Conservation (phyloP, 371 early-diverging fungal species). For the Mucor mucedo region DNA sequence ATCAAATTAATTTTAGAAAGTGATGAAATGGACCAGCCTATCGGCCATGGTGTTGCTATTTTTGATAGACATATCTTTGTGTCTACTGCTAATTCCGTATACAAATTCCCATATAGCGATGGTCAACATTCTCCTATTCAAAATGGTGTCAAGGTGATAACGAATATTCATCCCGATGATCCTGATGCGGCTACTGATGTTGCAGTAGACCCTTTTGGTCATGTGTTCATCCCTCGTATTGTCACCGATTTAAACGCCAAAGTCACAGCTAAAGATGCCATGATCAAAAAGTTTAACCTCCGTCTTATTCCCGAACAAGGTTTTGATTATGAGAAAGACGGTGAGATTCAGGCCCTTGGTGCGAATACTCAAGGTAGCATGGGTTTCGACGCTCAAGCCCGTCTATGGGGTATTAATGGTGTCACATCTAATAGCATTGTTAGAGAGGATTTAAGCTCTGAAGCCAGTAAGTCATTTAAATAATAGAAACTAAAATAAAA, state of each 20-base stretch:
- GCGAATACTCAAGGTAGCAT: constrained; percentile 44
- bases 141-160: constrained; percentile 32
- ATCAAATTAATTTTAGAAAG: constrained; percentile 25
- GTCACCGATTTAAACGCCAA: constrained; percentile 18
- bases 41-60: constrained; percentile 35
- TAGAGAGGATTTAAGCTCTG: constrained; percentile 13
- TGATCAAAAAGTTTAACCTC: constrained; percentile 52
- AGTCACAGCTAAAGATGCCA: constrained; percentile 25
- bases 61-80: constrained; percentile 37
- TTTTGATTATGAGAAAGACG: constrained; percentile 44
- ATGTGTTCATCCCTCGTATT: constrained; percentile 39
- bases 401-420: constrained; percentile 50
- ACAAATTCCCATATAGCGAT: constrained; percentile 46
- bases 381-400: constrained; percentile 51
- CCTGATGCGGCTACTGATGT: constrained; percentile 30
- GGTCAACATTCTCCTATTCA: constrained; percentile 43
- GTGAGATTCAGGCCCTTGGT: constrained; percentile 43
- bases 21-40: constrained; percentile 17
- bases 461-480: constrained; percentile 6
- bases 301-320: constrained; percentile 37
- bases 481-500: neutral
- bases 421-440: constrained; percentile 5
- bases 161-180: constrained; percentile 29
- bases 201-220: constrained; percentile 47
- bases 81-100: constrained; percentile 36